These are phyloP conservation scores for Dictyostelium firmibasis DNA, from an alignment of 78 protist genomes.

Conservation along the genomic window DNA sequence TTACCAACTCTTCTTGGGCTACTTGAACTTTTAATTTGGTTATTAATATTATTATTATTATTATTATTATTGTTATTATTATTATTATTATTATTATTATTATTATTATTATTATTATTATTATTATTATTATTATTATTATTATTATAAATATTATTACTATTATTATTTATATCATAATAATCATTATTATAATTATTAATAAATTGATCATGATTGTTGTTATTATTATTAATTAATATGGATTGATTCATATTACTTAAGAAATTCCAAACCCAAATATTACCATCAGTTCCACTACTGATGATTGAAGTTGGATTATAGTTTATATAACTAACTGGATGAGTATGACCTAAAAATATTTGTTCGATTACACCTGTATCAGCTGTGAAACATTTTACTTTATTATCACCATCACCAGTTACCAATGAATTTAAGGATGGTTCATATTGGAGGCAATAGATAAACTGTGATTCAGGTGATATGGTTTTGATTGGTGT, in stretches of 20 bases:
- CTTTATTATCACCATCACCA: constrained; percentile 13
- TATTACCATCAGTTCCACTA: constrained; percentile 5
- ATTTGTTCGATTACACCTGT: background rate
- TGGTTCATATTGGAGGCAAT: constrained; percentile 36
- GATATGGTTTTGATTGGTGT: background rate
- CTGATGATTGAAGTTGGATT: background rate
- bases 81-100: background rate
- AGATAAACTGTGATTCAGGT: background rate
- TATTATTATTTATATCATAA: background rate
- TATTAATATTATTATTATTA: background rate
- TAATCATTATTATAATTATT: background rate
- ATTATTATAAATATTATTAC: background rate
- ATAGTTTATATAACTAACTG: background rate
- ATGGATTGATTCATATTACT: background rate
- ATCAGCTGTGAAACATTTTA: background rate
- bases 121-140: background rate
- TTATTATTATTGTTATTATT: background rate
- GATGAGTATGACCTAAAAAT: background rate
- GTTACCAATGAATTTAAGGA: constrained; percentile 2
- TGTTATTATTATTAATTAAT: background rate
- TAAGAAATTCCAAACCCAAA: constrained; percentile 32
- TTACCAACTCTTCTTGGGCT: constrained; percentile 8
- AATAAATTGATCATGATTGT: background rate
- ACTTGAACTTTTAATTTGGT: background rate
- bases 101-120: background rate